Evolutionary conservation across 768 basidiomycete species (phyloP), one percentile per base, ranked within the genome.

Genomic region (Suillus decipiens): DNA sequence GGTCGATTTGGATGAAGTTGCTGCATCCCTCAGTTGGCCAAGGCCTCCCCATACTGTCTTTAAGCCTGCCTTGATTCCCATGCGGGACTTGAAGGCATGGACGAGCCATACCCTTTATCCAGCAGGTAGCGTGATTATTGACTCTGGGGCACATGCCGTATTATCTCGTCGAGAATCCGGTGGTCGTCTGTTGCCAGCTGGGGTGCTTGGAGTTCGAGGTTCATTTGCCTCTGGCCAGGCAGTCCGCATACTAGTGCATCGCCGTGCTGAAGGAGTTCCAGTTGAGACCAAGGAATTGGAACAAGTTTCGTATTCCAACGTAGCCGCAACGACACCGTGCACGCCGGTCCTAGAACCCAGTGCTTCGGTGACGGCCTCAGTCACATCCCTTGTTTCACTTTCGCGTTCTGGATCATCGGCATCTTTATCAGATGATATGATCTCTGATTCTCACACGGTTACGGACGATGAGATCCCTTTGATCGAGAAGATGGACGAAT

Each of bases 181-280:
- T 15, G 96, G 96, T 8, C 84, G 96, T 8, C 78, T 99, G 10
- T 84, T 99, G n/a, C 87, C 97, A 1, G 96, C 87, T 11, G 97
- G 97, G 19, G 96, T 99, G 4, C 71, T 94, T 22, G 88, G 87
- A 14, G 89, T 98, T 59, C 85, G 89, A 54, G 97, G 96, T 19
- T 85, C 85, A 0, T 99, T 99, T 72, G 96, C 96, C 1, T 89
- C 91, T 1, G 95, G 95, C 6, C 96, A 99, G 75, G 97, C 96
- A 6, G 96, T 99, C 45, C 84, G 88, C 37, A 88, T 99, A 57
- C 81, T 90, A 61, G 82, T 93, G 14, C 81, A 82, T 37, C 77
- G 78, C 39, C 70, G 71, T 17, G 66, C 75, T 22, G 75, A 72
- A 64, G 67, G 66, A 24, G 31, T 36, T 33, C 50, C 42, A 1